Base-by-base conservation (phyloP, 768 basidiomycete species). In the Leccinum disarticulatum region DNA sequence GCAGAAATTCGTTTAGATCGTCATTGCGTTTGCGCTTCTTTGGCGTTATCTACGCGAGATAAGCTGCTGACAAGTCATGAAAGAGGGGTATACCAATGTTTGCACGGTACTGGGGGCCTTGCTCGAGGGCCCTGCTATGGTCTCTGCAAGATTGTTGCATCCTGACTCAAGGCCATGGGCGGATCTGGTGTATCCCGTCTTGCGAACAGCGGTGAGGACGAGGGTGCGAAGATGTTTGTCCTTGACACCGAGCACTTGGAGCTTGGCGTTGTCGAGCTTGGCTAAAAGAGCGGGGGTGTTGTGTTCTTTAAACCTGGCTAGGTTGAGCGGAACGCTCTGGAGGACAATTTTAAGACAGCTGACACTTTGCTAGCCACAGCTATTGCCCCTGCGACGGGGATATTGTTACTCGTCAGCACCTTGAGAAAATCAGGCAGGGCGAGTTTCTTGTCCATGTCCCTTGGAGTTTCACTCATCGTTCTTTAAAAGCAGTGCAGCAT, bases 331-430 rank as follows among this genome's bases (percentile, higher is more conserved):
- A 43, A 43, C 49, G 53, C 58, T 31, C n/a, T 6, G 15, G 8
- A 11, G 25, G 27, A 41, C 33, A 28, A 35, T 13, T 13, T 33
- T 5, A 33, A 35, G 51, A 73, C 81, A 59, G 9, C 48, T 14
- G 59, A 89, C 90, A 89, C 78, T 80, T 90, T 90, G 58, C 81
- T 80, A 38, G 90, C 82, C 27, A 89, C 72, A 14, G 78, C 73
- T 80, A 94, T 91, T 14, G 91, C 89, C 63, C 87, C 85, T 35
- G 79, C 67, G 56, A 88, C 77, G 1, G 86, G 73, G 1, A 91
- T 71, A 67, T 81, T 78, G 59, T 83, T 81, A 49, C 66, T 76
- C 7, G 87, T 85, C 27, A 92, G 75, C 11, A 87, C 62, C 70
- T 91, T 86, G 27, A 93, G 76, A 67, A 88, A 91, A 22, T 76